Conservation (phyloP, 768 basidiomycete species). For the Baorangia bicolor region DNA sequence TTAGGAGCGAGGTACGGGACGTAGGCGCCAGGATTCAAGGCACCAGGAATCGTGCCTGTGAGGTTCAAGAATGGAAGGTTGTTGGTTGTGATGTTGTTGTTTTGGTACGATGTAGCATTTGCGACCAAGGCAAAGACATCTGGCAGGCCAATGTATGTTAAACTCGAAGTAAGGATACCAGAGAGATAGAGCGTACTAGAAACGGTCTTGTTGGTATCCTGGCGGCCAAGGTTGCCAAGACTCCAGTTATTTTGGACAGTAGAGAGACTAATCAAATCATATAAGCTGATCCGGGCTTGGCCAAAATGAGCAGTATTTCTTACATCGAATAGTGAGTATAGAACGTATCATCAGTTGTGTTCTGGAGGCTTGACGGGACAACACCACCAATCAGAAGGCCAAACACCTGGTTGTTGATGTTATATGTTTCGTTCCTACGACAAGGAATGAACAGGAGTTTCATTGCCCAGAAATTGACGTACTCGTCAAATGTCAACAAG, state of each 20-base stretch:
- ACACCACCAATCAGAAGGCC: conserved; percentile 45
- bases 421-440: conserved; percentile 29
- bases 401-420: conserved; percentile 47
- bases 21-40: conserved; percentile 40
- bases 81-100: conserved; percentile 32
- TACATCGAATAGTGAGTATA: conserved; percentile 60
- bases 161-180: background rate
- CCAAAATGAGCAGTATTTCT: background rate
- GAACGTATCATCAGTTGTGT: conserved; percentile 50
- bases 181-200: conserved; percentile 10
- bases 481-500: conserved; percentile 65
- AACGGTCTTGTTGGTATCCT: conserved; percentile 49
- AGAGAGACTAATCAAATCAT: conserved; percentile 33
- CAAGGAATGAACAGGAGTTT: background rate
- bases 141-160: conserved; percentile 4
- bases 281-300: background rate
- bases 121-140: conserved; percentile 58
- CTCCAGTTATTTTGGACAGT: conserved; percentile 63
- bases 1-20: conserved; percentile 48
- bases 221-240: conserved; percentile 57
- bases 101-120: conserved; percentile 42
- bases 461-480: conserved; percentile 20
- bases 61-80: conserved; percentile 39
- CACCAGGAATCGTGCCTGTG: conserved; percentile 42
- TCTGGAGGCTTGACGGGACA: conserved; percentile 41